Evolutionary conservation across 257 asterid species (phyloP), one percentile per base, ranked within the genome.

Genomic region (Marsdenia floribunda): DNA sequence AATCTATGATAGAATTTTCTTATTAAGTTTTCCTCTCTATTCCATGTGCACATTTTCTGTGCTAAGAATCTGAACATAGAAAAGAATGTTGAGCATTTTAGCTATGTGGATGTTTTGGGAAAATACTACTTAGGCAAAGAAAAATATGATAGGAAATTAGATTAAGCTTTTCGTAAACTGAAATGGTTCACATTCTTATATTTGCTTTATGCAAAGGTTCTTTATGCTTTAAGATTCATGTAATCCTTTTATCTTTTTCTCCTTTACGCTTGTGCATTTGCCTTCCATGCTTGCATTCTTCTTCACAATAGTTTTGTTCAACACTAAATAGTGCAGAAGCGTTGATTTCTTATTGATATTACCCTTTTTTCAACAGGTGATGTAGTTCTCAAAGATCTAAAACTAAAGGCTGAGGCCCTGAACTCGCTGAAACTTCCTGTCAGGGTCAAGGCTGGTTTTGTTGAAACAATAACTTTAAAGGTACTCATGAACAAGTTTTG

Each of bases 391-490:
- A 94, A 81, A 82, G 99, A 94, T 80, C 87, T 92, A 89, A 90
- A 92, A 81, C 77, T 92, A 76, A 94, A 92, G 85, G 96, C 99
- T 0, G 98, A 94, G 87, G 99, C 98, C 55, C 82, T 94, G 84
- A 94, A 94, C 82, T 91, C 98, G 6, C 77, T 94, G 83, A 92
- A 91, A 85, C 97, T 94, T 82, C 99, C 98, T 61, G 91, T 94
- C 74, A 89, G 89, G 38, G 98, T 94, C 79, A 92, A 88, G 86
- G 97, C 98, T 83, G 99, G 99, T 79, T 94, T 94, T 77, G 87
- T 92, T 74, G 99, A 97, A 69, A 88, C 96, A 60, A 90, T 94
- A 79, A 94, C 99, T 70, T 89, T 94, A 85, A 90, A 94, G 99
- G 99, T 94, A 83, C 70, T 71, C 71, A 5, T 72, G 66, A 13